Conservation (phyloP, 2,329 filamentous ascomycete genomes). For the Tolypocladium inflatum region DNA sequence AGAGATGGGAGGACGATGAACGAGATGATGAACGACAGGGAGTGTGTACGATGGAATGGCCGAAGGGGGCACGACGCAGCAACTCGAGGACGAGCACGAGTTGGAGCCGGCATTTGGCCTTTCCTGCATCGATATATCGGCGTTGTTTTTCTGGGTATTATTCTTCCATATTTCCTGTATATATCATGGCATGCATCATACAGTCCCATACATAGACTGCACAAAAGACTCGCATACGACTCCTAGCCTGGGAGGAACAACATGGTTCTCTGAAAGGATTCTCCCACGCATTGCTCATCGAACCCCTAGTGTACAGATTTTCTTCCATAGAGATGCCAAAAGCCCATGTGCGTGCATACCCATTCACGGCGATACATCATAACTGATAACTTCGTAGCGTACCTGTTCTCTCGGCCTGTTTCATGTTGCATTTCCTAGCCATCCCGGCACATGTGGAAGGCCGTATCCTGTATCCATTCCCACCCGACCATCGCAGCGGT, state of each 20-base stretch:
- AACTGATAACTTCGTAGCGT: neutral
- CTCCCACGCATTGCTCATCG: neutral
- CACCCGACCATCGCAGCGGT: neutral
- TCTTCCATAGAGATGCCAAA: neutral
- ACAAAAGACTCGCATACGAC: neutral
- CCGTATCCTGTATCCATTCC: too few relatives aligned
- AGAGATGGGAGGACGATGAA: neutral
- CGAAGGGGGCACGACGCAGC: neutral
- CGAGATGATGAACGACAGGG: neutral
- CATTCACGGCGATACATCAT: neutral
- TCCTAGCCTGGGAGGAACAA: neutral
- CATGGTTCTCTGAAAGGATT: neutral
- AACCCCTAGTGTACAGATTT: neutral
- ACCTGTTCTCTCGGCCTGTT: neutral
- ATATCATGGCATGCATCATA: neutral
- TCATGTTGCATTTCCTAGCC: neutral
- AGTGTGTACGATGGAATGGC: neutral
- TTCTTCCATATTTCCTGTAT: neutral
- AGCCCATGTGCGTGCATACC: neutral
- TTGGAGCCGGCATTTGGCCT: neutral
- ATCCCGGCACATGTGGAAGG: neutral
- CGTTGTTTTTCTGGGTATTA: neutral
- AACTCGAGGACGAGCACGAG: neutral
- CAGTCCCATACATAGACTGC: neutral
- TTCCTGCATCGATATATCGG: neutral